Conservation (phyloP, 306 rosid genomes). For the Sphenostylis stenocarpa region DNA sequence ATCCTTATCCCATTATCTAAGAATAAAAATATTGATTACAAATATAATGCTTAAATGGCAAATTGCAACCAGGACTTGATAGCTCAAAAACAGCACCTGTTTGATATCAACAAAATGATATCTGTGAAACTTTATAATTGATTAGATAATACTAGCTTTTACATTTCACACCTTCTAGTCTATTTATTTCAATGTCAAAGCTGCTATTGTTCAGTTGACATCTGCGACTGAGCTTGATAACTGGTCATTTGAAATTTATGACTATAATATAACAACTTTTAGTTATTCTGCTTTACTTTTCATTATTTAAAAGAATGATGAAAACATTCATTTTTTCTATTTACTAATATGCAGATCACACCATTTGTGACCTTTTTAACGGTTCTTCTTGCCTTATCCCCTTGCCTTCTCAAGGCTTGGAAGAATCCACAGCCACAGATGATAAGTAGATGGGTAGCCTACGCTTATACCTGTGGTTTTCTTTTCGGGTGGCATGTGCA, state of each 20-base stretch:
- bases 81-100: constrained; percentile 18
- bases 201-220: constrained; percentile 19
- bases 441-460: constrained; percentile 85
- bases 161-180: constrained; percentile 9
- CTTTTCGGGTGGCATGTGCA: constrained; percentile 98
- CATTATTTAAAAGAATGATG: not conserved
- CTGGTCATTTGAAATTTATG: constrained; percentile 23
- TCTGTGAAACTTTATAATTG: constrained; percentile 20
- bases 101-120: not conserved
- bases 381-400: constrained; percentile 85
- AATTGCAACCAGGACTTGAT: not conserved
- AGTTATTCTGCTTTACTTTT: not conserved
- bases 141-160: constrained; percentile 7
- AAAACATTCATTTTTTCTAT: constrained; percentile 26
- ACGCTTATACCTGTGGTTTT: constrained; percentile 91
- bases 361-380: constrained; percentile 62
- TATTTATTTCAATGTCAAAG: constrained; percentile 8
- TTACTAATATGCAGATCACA: constrained; percentile 63
- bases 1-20: constrained; percentile 2
- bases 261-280: not conserved
- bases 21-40: constrained; percentile 6
- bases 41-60: constrained; percentile 11
- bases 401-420: constrained; percentile 87
- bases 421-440: constrained; percentile 70
- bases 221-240: constrained; percentile 5